phyloP scores from a whole-genome alignment of 129 eudicot genomes.

The Mikania micrantha region DNA sequence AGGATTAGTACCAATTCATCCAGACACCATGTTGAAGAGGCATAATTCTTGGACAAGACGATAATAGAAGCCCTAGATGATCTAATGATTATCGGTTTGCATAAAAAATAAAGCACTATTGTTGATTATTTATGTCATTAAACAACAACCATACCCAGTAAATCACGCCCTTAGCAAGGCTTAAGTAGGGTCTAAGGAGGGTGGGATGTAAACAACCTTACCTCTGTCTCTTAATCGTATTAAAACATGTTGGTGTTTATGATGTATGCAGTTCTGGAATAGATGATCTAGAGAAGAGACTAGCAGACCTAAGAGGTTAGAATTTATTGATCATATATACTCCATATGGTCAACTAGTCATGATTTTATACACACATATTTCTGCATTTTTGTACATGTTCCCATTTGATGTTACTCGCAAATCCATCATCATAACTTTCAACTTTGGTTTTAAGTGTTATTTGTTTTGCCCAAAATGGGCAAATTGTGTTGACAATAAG shows the following conservation, averaged over 20 bases:
- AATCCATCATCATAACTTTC: constrained; percentile 12
- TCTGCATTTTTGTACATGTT: constrained; percentile 27
- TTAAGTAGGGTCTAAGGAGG: too few species aligned
- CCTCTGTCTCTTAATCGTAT: not conserved
- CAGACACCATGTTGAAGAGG: too few species aligned
- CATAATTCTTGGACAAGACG: too few species aligned
- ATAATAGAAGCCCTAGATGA: too few species aligned
- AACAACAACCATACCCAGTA: too few species aligned
- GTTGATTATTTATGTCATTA: too few species aligned
- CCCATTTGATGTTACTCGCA: constrained; percentile 24
- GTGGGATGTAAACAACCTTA: too few species aligned
- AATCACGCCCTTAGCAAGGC: too few species aligned
- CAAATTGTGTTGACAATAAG: constrained; percentile 16
- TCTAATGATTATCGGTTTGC: too few species aligned
- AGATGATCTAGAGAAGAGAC: constrained; percentile 88
- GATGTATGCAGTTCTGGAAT: constrained; percentile 57
- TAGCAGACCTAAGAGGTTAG: constrained; percentile 69
- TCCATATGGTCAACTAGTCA: constrained; percentile 15
- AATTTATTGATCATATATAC: constrained; percentile 43
- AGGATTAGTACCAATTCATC: too few species aligned
- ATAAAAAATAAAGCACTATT: too few species aligned
- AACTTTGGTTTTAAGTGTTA: constrained; percentile 2
- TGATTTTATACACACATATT: not conserved
- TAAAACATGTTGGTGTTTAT: constrained; percentile 1
- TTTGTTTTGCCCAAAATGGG: constrained; percentile 7